Evolutionary conservation across 1,139 yeast species (phyloP), one percentile per base, ranked within the genome.

Genomic region (Candida tropicalis): DNA sequence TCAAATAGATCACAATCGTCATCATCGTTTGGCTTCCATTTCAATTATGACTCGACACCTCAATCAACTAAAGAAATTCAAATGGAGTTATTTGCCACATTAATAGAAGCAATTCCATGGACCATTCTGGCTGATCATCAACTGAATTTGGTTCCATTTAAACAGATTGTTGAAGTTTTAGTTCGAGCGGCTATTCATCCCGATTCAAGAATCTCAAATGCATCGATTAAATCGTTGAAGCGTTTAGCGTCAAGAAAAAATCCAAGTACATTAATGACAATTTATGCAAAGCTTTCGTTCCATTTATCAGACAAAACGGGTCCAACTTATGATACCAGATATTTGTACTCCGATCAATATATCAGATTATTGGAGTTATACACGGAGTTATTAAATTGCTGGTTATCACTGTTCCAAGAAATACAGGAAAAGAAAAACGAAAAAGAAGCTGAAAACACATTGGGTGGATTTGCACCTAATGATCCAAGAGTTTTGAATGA

Each of bases 271-370:
- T 70, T 90, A 39, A 77, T 90, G 37, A 84, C 88, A 1, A 77
- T 81, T 22, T 89, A 82, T 67, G 88, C 96, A 0, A 84, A 87
- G 53, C 80, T 81, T 48, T 87, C 96, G 3, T 89, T 90, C 62
- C 82, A 84, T 51, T 79, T 87, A 49, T 88, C 84, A 50, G 97
- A 89, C 46, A 81, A 81, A 50, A 45, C 48, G 4, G 68, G 67
- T 5, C 69, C 73, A 5, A 53, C 58, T 18, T 77, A 79, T 53
- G 79, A 83, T 39, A 69, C 82, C 10, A 74, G 79, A 15, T 77
- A 77, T 50, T 66, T 83, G 42, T 76, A 81, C 24, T 78, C 84
- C 0, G 55, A 65, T 2, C 87, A 81, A 44, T 85, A 84, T 55
- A 79, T 81, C 42, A 68, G 68, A 39, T 60, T 87, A 3, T 65